Percentiles rank a stretch among this genome's conserved stretches.
These are phyloP conservation scores for Ceriops zippeliana DNA, from an alignment of 345 rosid species.

Conservation along the genomic window DNA sequence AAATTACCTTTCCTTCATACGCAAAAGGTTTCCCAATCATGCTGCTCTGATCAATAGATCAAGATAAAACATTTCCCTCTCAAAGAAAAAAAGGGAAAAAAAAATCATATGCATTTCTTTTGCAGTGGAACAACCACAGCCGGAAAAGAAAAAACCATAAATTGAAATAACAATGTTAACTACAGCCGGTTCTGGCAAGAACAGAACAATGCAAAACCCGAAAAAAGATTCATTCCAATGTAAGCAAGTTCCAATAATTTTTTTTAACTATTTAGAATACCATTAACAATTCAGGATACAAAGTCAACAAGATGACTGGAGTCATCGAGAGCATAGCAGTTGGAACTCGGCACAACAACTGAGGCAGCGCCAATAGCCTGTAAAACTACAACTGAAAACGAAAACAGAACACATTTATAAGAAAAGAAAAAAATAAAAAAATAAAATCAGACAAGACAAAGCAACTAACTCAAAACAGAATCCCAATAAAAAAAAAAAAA, in stretches of 20 bases:
- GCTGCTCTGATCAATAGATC: conserved; percentile 52
- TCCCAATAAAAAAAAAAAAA: not conserved
- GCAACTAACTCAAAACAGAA: not conserved
- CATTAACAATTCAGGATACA: conserved; percentile 56
- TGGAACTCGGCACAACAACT: conserved; percentile 57
- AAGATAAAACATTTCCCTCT: conserved; percentile 35
- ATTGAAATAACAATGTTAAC: no score
- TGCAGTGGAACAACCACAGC: not conserved
- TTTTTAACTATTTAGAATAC: not conserved
- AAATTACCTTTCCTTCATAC: conserved; percentile 62
- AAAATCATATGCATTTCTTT: not conserved
- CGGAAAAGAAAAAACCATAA: no score
- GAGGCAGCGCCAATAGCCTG: conserved; percentile 38
- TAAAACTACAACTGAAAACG: conserved; percentile 40
- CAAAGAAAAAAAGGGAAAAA: not conserved
- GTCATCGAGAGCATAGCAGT: conserved; percentile 81
- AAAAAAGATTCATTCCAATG: not conserved
- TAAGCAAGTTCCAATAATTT: not conserved
- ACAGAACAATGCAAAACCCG: no score
- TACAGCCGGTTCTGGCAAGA: no score
- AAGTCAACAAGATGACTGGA: conserved; percentile 87
- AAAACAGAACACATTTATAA: not conserved
- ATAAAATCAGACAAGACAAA: not conserved
- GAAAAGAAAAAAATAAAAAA: not conserved
- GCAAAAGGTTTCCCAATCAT: conserved; percentile 63